Conservation (phyloP, 257 asterid genomes). For the Pogostemon cablin region DNA sequence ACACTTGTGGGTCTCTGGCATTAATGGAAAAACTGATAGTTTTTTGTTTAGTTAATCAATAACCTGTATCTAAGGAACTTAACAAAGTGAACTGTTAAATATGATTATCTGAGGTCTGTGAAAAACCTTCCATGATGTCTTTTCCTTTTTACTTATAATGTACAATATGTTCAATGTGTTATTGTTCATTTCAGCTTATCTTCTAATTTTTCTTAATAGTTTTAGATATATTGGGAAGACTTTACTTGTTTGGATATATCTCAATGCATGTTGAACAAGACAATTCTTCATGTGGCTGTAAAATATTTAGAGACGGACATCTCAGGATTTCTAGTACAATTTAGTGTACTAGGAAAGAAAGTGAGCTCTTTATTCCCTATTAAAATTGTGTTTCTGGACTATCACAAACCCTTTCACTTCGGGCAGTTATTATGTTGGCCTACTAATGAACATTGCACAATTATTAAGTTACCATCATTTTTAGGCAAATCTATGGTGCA, state of each 20-base stretch:
- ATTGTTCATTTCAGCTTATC: slow-evolving; percentile 25
- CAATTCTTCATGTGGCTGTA: slow-evolving; percentile 71
- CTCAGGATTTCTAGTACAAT: slow-evolving; percentile 62
- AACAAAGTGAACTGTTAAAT: slow-evolving; percentile 5
- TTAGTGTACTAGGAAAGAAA: slow-evolving; percentile 69
- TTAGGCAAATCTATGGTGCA: slow-evolving; percentile 84
- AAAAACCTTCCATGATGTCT: slow-evolving; percentile 21
- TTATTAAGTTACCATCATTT: slow-evolving; percentile 26
- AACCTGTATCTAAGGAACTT: slow-evolving; percentile 6
- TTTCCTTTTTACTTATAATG: slow-evolving; percentile 15
- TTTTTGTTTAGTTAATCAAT: slow-evolving; percentile 9
- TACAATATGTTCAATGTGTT: not conserved
- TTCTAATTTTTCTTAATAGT: slow-evolving; percentile 50
- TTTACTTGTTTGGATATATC: slow-evolving; percentile 89
- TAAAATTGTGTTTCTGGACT: not conserved
- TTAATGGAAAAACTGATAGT: slow-evolving; percentile 12
- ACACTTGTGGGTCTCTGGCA: slow-evolving; percentile 13
- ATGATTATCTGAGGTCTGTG: slow-evolving; percentile 9
- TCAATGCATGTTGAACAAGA: slow-evolving; percentile 81
- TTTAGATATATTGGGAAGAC: slow-evolving; percentile 84
- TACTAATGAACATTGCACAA: slow-evolving; percentile 6
- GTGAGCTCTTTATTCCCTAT: slow-evolving; percentile 43
- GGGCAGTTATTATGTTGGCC: not conserved
- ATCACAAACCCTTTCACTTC: slow-evolving; percentile 15
- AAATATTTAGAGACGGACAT: slow-evolving; percentile 61